These are phyloP conservation scores for Clausena lansium DNA, from an alignment of 345 rosid genomes.

Conservation along the genomic window DNA sequence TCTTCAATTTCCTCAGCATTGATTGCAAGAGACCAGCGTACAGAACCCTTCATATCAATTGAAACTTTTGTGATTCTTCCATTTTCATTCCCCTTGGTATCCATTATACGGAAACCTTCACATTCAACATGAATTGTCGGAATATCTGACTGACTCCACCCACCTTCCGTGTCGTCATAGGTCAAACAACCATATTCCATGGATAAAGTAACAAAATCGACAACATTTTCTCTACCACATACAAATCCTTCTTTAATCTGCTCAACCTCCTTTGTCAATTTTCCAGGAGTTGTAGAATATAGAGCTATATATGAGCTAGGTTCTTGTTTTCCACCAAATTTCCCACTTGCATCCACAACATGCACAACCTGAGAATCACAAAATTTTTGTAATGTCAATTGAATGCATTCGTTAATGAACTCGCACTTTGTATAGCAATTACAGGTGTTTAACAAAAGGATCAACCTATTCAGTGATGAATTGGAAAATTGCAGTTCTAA, in stretches of 20 bases:
- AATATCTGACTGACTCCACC: constrained; percentile 71
- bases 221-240: constrained; percentile 64
- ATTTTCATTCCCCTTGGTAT: constrained; percentile 33
- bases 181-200: constrained; percentile 77
- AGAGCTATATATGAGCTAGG: constrained; percentile 59
- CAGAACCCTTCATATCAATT: constrained; percentile 63
- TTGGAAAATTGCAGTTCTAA: not conserved
- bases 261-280: constrained; percentile 65
- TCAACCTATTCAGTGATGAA: not conserved
- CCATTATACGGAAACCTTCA: not conserved
- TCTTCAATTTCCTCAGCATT: constrained; percentile 72
- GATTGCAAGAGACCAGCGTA: constrained; percentile 85
- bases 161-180: constrained; percentile 46
- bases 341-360: constrained; percentile 70
- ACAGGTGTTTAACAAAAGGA: too few species aligned
- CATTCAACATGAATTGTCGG: constrained; percentile 50
- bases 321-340: constrained; percentile 39
- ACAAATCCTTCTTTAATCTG: constrained; percentile 64
- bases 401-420: not conserved
- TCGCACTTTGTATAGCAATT: not conserved
- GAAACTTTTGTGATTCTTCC: constrained; percentile 47
- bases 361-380: constrained; percentile 75
- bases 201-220: constrained; percentile 76
- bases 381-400: too few species aligned
- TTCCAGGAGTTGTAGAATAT: constrained; percentile 86